These are phyloP conservation scores for Pythium brassicae DNA, from an alignment of 352 stramenopile genomes.

Conservation along the genomic window DNA sequence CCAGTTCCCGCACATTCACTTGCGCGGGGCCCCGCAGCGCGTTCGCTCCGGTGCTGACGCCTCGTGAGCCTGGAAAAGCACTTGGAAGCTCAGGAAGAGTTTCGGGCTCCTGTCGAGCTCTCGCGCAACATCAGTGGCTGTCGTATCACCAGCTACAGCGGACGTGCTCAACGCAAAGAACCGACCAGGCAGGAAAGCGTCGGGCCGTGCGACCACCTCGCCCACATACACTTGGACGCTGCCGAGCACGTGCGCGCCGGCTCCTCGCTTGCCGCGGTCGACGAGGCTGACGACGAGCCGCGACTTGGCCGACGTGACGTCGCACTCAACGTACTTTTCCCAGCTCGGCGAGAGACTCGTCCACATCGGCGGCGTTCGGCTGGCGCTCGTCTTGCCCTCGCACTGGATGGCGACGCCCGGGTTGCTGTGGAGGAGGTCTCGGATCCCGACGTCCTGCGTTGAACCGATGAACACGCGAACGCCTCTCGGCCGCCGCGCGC, in stretches of 20 bases:
- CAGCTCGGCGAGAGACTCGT: conserved; percentile 56
- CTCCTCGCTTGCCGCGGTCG: conserved; percentile 23
- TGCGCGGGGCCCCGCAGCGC: background rate
- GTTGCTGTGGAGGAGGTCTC: conserved; percentile 42
- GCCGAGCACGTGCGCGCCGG: conserved; percentile 25
- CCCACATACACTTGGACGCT: conserved; percentile 34
- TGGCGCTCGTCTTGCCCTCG: conserved; percentile 29
- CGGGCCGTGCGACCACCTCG: conserved; percentile 26
- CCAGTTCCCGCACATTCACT: conserved; percentile 37
- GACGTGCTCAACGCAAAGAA: conserved; percentile 10
- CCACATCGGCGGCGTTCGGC: conserved; percentile 36
- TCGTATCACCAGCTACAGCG: background rate
- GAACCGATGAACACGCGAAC: conserved; percentile 42
- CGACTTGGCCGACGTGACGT: conserved; percentile 29
- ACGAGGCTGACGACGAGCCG: conserved; percentile 38
- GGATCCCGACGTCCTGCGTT: conserved; percentile 30
- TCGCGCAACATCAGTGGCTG: background rate
- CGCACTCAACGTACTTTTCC: conserved; percentile 58
- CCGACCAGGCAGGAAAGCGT: conserved; percentile 14
- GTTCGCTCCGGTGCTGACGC: background rate
- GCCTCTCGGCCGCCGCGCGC: conserved; percentile 16
- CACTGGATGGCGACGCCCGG: conserved; percentile 41
- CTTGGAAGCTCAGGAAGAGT: conserved; percentile 14
- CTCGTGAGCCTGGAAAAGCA: conserved; percentile 8
- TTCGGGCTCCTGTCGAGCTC: conserved; percentile 14